Evolutionary conservation across 805 yeast species (phyloP), one percentile per base, ranked within the genome.

Genomic region (Ogataea paradorogensis): DNA sequence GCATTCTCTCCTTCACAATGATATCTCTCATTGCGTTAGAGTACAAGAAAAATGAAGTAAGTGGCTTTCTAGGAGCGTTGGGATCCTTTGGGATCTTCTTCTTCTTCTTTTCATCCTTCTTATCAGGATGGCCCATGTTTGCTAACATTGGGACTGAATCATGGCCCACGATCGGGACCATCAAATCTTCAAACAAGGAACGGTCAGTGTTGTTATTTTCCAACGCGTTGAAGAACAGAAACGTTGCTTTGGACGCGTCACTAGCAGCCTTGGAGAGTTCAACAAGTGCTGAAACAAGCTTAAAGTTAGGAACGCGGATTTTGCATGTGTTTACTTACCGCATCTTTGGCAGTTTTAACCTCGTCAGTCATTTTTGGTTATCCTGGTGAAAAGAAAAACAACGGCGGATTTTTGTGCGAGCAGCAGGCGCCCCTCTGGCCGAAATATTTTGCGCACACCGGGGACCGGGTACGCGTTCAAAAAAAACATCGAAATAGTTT

Each of bases 11-110:
- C 38, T 76, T 81, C 41, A 82, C 78, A 47, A 90, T 73, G 27
- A 73, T 67, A 46, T 82, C 84, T 56, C 96, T 80, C 49, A 80
- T 76, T 50, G 78, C 80, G 49, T 84, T 81, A 38, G 87, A 80
- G 64, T 80, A 91, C 29, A 80, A 74, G 62, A 91, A 85, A 68
- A 80, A 90, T 31, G 86, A 84, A 15, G 96, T 89, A 56, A 87
- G 70, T 11, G 99, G 98, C 57, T 89, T 89, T 72, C 86, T 88
- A 44, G 99, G 99, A 31, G 96, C 96, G 56, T 85, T 82, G 37
- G 97, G 97, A 64, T 91, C 98, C 52, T 65, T 70, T 38, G 65
- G 71, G 27, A 60, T 67, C 53, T 70, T 72, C 54, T 66, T 69
- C 54, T 75, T 78, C 65, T 77, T 82, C 42, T 61, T 70, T 71